Conservation (phyloP, 306 rosid genomes). For the Quercus wislizeni region DNA sequence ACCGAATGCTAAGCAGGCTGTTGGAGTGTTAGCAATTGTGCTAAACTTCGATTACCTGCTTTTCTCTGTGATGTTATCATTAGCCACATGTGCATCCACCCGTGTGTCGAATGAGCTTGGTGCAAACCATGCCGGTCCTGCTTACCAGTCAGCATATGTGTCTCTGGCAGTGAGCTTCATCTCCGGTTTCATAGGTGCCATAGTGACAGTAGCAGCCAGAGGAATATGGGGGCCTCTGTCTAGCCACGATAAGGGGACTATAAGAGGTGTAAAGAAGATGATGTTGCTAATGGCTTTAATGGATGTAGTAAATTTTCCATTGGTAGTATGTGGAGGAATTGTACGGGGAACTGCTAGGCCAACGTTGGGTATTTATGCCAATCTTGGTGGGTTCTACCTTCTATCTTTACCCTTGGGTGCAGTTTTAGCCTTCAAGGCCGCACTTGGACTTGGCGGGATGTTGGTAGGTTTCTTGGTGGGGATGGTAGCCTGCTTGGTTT, state of each 20-base stretch:
- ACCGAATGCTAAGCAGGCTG: constrained; percentile 49
- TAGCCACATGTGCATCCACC: constrained; percentile 64
- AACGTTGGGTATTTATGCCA: constrained; percentile 70
- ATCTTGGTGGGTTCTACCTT: constrained; percentile 73
- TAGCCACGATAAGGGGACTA: constrained; percentile 46
- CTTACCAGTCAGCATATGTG: constrained; percentile 51
- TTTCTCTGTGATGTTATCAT: constrained; percentile 63
- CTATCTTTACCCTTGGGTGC: constrained; percentile 70
- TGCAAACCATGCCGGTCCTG: constrained; percentile 40
- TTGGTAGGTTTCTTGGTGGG: constrained; percentile 64
- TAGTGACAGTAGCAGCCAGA: constrained; percentile 60
- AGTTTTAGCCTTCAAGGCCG: constrained; percentile 61
- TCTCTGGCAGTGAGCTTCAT: constrained; percentile 43
- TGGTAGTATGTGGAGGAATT: constrained; percentile 79
- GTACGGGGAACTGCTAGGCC: constrained; percentile 78
- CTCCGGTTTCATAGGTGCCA: constrained; percentile 53
- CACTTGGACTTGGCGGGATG: constrained; percentile 63
- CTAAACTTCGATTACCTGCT: constrained; percentile 74
- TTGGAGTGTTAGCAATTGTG: constrained; percentile 60
- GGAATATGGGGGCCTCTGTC: constrained; percentile 79
- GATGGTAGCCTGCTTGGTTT: constrained; percentile 34
- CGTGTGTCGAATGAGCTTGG: constrained; percentile 80
- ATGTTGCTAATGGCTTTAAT: constrained; percentile 71
- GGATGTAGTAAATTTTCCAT: constrained; percentile 75
- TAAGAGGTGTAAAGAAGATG: constrained; percentile 65